Conservation (phyloP, 2,329 filamentous ascomycete genomes). For the Capronia coronata region DNA sequence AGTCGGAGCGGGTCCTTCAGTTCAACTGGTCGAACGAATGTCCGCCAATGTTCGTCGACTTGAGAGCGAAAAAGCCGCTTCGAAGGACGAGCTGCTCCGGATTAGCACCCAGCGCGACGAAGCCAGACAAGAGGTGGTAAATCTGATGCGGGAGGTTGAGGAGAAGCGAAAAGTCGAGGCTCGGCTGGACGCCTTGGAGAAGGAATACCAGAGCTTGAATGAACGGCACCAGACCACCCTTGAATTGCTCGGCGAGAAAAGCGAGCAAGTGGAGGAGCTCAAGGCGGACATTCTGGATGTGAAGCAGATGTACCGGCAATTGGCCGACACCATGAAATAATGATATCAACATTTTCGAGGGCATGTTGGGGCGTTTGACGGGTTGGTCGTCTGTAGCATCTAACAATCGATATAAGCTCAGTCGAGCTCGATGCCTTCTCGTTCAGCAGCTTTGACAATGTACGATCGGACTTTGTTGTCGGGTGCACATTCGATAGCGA, state of each 20-base stretch:
- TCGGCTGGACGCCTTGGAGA: conserved; percentile 60
- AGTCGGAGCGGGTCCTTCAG: conserved; percentile 80
- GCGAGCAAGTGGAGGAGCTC: conserved; percentile 87
- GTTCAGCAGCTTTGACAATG: conserved; percentile 70
- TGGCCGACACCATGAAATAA: conserved; percentile 66
- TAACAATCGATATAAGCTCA: conserved; percentile 1
- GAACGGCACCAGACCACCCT: conserved; percentile 81
- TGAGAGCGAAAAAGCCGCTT: conserved; percentile 83
- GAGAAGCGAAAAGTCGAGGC: conserved; percentile 55
- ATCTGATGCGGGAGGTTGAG: conserved; percentile 80
- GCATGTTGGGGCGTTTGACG: conserved; percentile 1
- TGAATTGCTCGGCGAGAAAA: conserved; percentile 95
- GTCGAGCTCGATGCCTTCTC: conserved; percentile 69
- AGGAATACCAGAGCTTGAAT: conserved; percentile 61
- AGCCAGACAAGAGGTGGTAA: conserved; percentile 82
- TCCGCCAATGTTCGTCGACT: conserved; percentile 84
- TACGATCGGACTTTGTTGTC: conserved; percentile 75
- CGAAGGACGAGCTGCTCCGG: conserved; percentile 75
- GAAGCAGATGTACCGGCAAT: conserved; percentile 91
- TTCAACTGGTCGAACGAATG: conserved; percentile 94
- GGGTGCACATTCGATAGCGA: conserved; percentile 76
- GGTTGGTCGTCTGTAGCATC: background rate
- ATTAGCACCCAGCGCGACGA: conserved; percentile 84
- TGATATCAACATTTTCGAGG: conserved; percentile 5
- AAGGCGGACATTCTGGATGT: conserved; percentile 82